Base-by-base conservation (phyloP, 257 asterid genomes). In the Pogostemon cablin region DNA sequence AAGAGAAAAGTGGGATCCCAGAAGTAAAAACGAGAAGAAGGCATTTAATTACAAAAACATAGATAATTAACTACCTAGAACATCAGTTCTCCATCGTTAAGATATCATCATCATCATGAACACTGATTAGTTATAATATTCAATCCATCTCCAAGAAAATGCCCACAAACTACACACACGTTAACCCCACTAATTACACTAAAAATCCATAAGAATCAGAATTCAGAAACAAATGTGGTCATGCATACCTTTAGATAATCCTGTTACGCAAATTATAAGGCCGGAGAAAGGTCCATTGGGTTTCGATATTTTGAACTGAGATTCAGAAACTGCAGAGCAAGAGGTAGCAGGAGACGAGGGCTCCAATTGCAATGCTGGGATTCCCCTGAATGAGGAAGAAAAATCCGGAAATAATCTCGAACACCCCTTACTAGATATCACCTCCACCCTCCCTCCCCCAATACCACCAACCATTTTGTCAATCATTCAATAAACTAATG, bases 181-280 rank as follows among this genome's bases (percentile, higher is more conserved):
- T 1, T 25, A 71, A 37, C 60, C 59, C n/a, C 38, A 67, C 66
- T 38, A 65, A 71, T 55, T 49, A 4, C 74, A 62, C 7, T 25
- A 1, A 59, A 55, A 55, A 73, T 53, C 66, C 32, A 74, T 37
- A 15, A 25, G 11, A n/a, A 69, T 38, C 57, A 50, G 62, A 42
- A 62, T 40, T 15, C 56, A 34, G 39, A 57, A 69, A 15, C 42
- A 71, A 43, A 1, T 38, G 44, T 15, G 12, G 5, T 3, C 6
- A 6, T 61, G 91, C 97, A 6, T 61, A 93, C 97, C 98, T 87
- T 86, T 91, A 39, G 97, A 87, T 9, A 93, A 91, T 11, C 98
- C 97, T 4, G 98, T 93, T 12, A 93, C 97, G 54, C 98, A 93
- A 44, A 93, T 84, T 72, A 91, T 86, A 74, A 93, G 95, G 38